Base-by-base conservation (phyloP, 2,329 filamentous ascomycete species). In the Monilinia fructicola region DNA sequence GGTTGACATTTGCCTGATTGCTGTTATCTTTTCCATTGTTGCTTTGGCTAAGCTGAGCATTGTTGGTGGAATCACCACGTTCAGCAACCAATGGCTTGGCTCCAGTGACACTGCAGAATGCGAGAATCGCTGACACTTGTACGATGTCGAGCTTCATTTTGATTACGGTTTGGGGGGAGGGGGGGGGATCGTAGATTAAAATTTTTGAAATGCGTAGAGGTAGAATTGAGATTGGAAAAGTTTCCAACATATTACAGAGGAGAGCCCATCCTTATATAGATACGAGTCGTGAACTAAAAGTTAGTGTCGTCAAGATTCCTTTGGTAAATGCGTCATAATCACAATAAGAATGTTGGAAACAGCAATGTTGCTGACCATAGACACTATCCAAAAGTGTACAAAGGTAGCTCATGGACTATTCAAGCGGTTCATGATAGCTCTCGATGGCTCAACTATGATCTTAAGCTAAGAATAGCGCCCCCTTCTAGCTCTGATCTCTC, bases 171-270 rank as follows among this genome's bases (percentile, higher is more conserved):
- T n/a, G n/a, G n/a, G n/a, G n/a, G n/a, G n/a, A n/a, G n/a, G n/a
- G n/a, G 42, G 7, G 28, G 1, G 23, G 31, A 10, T 44, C n/a
- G 23, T 31, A 14, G n/a, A 21, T 3, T 50, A 2, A 18, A 50
- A 23, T 4, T 26, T 16, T 23, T 10, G 28, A 11, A 21, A 16
- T 23, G 28, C 4, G 31, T 54, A 14, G 52, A 11, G 21, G 4
- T 35, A 14, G 16, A 21, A 18, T 12, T 26, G 48, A 23, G 9
- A 14, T 31, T 18, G 18, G 21, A 31, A 10, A 46, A 12, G 3
- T 2, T 12, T 31, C 9, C 0, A 44, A n/a, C n/a, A n/a, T 6
- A 0, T 11, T 28, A 12, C 3, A 2, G 12, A 1, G 3, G 42
- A 44, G 3, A 12, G 21, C 18, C 9, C 7, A 9, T 9, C 0